Conservation (phyloP, 371 early-diverging fungal species). For the Mortierella sp. region DNA sequence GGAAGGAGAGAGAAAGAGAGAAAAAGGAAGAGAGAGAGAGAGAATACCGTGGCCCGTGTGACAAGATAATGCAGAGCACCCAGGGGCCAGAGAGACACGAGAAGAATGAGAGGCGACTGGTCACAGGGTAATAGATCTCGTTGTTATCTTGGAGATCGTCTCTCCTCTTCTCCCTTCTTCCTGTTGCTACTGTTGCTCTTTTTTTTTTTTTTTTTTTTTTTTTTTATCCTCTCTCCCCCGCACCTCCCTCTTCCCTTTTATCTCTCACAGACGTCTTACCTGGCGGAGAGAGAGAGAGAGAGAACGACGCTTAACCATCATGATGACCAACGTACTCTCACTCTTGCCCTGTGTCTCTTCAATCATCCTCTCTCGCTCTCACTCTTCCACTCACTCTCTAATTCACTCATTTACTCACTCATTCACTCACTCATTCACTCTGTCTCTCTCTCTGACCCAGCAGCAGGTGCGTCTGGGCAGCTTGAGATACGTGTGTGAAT, state of each 20-base stretch:
- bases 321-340: no score
- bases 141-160: no score
- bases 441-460: neutral
- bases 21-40: neutral
- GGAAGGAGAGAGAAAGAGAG: neutral
- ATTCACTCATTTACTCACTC: neutral
- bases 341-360: no score
- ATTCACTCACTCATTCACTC: neutral
- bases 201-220: no score
- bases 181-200: no score
- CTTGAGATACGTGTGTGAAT: no score
- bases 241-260: neutral
- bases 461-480: no score
- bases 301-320: no score
- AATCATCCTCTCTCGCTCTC: conserved; percentile 1
- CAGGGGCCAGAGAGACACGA: no score
- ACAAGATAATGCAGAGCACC: conserved; percentile 6
- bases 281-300: conserved; percentile 5
- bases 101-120: no score
- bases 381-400: neutral
- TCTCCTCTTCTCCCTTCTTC: no score
- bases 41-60: neutral
- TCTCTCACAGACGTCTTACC: conserved; percentile 5
- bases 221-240: neutral
- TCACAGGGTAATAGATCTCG: no score